Evolutionary conservation across 129 eudicot species (phyloP).

Genomic region (Lactuca saligna): DNA sequence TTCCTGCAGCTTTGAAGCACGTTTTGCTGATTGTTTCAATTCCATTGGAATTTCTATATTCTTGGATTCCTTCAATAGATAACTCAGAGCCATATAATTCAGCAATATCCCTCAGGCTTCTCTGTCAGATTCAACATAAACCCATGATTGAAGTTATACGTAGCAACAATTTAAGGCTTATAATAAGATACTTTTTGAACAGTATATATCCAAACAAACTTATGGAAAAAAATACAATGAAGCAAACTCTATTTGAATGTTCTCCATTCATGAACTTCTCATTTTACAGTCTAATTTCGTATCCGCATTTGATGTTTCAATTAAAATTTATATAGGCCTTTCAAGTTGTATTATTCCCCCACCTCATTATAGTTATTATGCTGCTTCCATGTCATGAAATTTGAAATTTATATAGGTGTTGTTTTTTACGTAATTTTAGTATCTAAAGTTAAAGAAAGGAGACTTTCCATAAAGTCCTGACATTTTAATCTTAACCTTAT

Average conservation of each 20-base stretch:
- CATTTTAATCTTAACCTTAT: not conserved
- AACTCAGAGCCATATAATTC: slow-evolving; percentile 64
- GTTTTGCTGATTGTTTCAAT: slow-evolving; percentile 49
- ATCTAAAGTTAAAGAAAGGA: not conserved
- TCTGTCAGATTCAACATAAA: slow-evolving; percentile 40
- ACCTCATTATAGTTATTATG: not conserved
- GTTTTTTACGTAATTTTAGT: not conserved
- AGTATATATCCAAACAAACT: not conserved
- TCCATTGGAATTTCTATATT: slow-evolving; percentile 53
- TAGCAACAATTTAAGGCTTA: not conserved
- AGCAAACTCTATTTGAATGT: not conserved
- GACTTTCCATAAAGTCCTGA: not conserved
- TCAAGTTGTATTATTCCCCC: not conserved
- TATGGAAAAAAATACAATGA: not conserved
- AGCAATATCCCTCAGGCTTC: slow-evolving; percentile 83
- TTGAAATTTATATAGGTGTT: not conserved
- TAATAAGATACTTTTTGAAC: not conserved
- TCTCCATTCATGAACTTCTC: not conserved
- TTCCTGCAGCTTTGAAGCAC: slow-evolving; percentile 85
- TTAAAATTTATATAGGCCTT: too few species aligned
- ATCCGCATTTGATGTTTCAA: too few species aligned
- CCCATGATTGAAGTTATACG: not conserved
- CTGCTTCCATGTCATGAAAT: not conserved
- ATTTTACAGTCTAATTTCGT: too few species aligned
- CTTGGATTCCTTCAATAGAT: slow-evolving; percentile 72